Percentiles rank a stretch among this genome's conserved stretches.
phyloP scores from a whole-genome alignment of 805 yeast species.

The Metschnikowia cerradonensis region DNA sequence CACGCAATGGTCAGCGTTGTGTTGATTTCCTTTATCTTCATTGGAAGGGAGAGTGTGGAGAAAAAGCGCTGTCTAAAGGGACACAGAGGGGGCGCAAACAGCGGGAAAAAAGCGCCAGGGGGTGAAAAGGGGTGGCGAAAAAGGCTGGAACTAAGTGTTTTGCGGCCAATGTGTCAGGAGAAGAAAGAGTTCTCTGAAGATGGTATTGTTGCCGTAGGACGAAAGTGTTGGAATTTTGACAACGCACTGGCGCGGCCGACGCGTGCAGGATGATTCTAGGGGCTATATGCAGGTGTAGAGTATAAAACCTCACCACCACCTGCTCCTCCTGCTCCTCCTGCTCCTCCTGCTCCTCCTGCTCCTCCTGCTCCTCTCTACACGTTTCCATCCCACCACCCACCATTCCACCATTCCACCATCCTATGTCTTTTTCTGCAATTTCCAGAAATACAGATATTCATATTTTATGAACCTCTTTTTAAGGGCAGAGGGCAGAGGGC shows the following conservation, averaged over 20 bases:
- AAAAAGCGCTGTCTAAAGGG: not conserved
- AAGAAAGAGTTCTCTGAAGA: conserved; percentile 1
- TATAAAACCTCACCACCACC: not conserved
- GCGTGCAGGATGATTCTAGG: not conserved
- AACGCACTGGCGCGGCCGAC: conserved; percentile 3
- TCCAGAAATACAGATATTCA: too few relatives aligned
- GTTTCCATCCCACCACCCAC: too few relatives aligned
- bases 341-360: too few relatives aligned
- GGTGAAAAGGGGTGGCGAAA: not conserved
- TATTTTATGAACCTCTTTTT: too few relatives aligned
- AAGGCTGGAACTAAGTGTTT: not conserved
- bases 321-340: too few relatives aligned
- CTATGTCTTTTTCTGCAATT: too few relatives aligned
- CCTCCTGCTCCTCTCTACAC: too few relatives aligned
- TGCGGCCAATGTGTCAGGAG: conserved; percentile 3
- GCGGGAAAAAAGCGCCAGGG: not conserved
- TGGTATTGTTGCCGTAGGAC: conserved; percentile 1
- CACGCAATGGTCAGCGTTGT: conserved; percentile 95
- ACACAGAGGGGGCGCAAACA: not conserved
- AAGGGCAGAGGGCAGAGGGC: too few relatives aligned
- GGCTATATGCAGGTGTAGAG: not conserved
- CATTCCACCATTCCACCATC: too few relatives aligned
- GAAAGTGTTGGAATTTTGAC: conserved; percentile 2
- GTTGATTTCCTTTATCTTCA: conserved; percentile 72
- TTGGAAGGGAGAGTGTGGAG: conserved; percentile 3